Evolutionary conservation across 2,329 filamentous ascomycete genomes (phyloP), one percentile per base, ranked within the genome.

Genomic region (Colletotrichum costaricense): DNA sequence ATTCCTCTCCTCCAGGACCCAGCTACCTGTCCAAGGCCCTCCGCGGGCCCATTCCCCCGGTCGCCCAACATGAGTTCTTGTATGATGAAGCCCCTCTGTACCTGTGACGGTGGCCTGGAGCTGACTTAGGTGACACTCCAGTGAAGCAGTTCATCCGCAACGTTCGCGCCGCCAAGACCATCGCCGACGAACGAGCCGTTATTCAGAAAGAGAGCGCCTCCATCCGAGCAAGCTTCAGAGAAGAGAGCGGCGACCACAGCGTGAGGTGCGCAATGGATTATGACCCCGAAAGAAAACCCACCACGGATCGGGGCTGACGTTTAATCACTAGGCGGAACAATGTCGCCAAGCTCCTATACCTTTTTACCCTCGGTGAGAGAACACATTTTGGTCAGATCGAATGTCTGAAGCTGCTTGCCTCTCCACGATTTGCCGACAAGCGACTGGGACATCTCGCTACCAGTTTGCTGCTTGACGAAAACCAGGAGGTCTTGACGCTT

Each of bases 101-200:
- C 19, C 30, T 38, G 26, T 58, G 26, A 42, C 49, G 52, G 35
- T 62, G 60, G 67, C 49, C 22, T 46, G 35, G 49, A 67, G 63
- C 74, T 75, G 57, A 70, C 46, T 26, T 28, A 28, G 35, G 54
- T 67, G 42, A 65, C 42, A 62, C 69, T 76, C 73, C 81, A 98
- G 97, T 99, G 83, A 99, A 99, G 88, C 97, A 98, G 87, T 99
- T 99, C 86, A 99, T 99, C 85, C 95, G 97, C 82, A 98, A 98
- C 86, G 97, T 99, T 82, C 95, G 97, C 83, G 96, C 97, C 75
- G 95, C 97, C 74, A 99, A 99, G 88, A 99, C 97, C 46, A 98
- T 99, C 82, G 97, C 97, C 82, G 97, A 99, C 85, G 97, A 99
- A 87, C 92, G 97, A 81, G 96, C 97, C 65, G 97, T 99, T 69